Evolutionary conservation across 2,329 filamentous ascomycete species (phyloP).

Genomic region (Balansia obtecta): DNA sequence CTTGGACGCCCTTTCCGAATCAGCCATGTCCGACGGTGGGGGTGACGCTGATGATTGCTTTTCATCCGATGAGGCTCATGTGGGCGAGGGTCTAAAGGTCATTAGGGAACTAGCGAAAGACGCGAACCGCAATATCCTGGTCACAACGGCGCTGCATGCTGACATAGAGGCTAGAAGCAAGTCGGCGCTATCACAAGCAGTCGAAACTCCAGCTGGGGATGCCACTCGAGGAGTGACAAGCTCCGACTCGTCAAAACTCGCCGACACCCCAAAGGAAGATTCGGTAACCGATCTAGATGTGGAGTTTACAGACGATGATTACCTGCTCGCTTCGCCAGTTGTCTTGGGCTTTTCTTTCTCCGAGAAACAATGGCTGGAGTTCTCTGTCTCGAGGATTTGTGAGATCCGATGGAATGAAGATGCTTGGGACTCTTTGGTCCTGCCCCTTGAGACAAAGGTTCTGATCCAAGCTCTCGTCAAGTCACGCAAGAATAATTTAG

Average conservation of each 20-base stretch:
- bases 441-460: constrained; percentile 47
- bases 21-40: constrained; percentile 31
- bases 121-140: constrained; percentile 11
- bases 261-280: constrained; percentile 8
- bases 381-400: constrained; percentile 64
- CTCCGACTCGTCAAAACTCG: constrained; percentile 2
- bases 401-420: constrained; percentile 77
- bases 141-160: constrained; percentile 18
- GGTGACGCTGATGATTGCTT: constrained; percentile 17
- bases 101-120: background rate
- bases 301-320: constrained; percentile 68
- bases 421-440: constrained; percentile 71
- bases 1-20: constrained; percentile 43
- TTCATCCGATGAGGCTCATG: constrained; percentile 28
- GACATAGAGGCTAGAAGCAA: constrained; percentile 18
- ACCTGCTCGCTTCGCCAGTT: constrained; percentile 71
- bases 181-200: constrained; percentile 42
- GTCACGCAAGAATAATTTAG: constrained; percentile 70
- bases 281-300: constrained; percentile 17
- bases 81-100: constrained; percentile 21
- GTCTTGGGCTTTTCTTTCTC: constrained; percentile 79
- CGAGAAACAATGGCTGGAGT: constrained; percentile 85
- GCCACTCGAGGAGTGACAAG: constrained; percentile 2
- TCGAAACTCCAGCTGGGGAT: constrained; percentile 21
- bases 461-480: constrained; percentile 68